Evolutionary conservation across 192 early-diverging fungal genomes (phyloP).

Genomic region (Coemansia sp.): DNA sequence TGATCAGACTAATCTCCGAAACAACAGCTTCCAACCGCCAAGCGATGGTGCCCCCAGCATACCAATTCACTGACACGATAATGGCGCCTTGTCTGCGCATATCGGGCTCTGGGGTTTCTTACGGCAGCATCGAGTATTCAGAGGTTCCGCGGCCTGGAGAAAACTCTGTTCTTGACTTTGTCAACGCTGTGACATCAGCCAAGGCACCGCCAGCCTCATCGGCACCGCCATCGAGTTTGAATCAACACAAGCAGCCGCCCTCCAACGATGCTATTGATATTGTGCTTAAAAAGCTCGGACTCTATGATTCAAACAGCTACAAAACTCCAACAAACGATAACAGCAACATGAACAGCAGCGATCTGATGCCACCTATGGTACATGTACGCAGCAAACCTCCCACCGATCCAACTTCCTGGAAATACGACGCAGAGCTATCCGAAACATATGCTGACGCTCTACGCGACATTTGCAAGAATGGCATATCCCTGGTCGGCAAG

Average conservation of each 20-base stretch:
- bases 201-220: no score
- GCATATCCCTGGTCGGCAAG: constrained; percentile 77
- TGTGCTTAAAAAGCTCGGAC: constrained; percentile 25
- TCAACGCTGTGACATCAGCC: background rate
- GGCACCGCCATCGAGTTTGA: background rate
- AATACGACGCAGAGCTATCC: constrained; percentile 70
- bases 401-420: constrained; percentile 57
- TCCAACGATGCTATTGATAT: constrained; percentile 12
- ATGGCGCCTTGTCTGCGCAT: constrained; percentile 67
- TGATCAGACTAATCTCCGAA: constrained; percentile 71
- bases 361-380: constrained; percentile 60
- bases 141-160: constrained; percentile 28
- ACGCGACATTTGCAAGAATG: constrained; percentile 70
- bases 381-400: constrained; percentile 64
- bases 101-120: background rate
- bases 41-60: constrained; percentile 69
- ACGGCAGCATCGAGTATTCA: constrained; percentile 13
- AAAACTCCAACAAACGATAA: no score
- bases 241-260: no score
- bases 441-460: constrained; percentile 70
- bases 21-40: constrained; percentile 56
- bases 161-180: constrained; percentile 19
- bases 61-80: constrained; percentile 82
- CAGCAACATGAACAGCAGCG: background rate
- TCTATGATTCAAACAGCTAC: constrained; percentile 3